Percentiles rank a stretch among this genome's conserved stretches.
Conservation (phyloP, 352 stramenopile species). For the Globisporangium orthogonon region DNA sequence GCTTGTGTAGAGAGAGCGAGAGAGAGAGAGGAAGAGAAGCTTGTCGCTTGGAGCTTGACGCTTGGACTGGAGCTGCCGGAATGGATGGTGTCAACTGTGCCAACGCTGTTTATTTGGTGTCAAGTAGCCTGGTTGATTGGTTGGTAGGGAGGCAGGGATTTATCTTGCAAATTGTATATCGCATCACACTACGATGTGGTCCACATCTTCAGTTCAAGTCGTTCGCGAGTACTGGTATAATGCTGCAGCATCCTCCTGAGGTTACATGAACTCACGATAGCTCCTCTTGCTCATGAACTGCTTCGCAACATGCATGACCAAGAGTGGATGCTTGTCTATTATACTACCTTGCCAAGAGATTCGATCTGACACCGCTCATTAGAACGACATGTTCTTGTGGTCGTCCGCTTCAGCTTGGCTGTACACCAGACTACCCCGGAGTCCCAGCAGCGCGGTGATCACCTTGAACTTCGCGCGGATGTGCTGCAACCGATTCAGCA, state of each 20-base stretch:
- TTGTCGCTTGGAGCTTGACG: conserved; percentile 5
- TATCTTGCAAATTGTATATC: too few relatives aligned
- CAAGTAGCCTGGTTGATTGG: too few relatives aligned
- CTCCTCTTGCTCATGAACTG: too few relatives aligned
- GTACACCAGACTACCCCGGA: conserved; percentile 57
- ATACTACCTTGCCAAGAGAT: background rate
- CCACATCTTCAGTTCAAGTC: too few relatives aligned
- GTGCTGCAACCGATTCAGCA: conserved; percentile 56
- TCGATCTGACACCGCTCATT: background rate
- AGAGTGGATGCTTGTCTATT: background rate
- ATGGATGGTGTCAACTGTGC: background rate
- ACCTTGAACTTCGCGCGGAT: conserved; percentile 85
- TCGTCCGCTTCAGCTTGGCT: conserved; percentile 56
- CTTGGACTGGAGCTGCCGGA: conserved; percentile 4
- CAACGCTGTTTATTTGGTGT: too few relatives aligned
- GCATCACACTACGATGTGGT: too few relatives aligned
- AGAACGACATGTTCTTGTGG: conserved; percentile 87
- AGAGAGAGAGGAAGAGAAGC: background rate
- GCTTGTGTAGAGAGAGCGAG: background rate
- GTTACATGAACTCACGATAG: too few relatives aligned
- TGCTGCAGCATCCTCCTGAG: too few relatives aligned
- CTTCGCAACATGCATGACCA: too few relatives aligned
- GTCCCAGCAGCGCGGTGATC: conserved; percentile 49
- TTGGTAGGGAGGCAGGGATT: too few relatives aligned
- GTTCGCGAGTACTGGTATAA: too few relatives aligned